Conservation (phyloP, 331 rosid species). For the Phaseolus coccineus region DNA sequence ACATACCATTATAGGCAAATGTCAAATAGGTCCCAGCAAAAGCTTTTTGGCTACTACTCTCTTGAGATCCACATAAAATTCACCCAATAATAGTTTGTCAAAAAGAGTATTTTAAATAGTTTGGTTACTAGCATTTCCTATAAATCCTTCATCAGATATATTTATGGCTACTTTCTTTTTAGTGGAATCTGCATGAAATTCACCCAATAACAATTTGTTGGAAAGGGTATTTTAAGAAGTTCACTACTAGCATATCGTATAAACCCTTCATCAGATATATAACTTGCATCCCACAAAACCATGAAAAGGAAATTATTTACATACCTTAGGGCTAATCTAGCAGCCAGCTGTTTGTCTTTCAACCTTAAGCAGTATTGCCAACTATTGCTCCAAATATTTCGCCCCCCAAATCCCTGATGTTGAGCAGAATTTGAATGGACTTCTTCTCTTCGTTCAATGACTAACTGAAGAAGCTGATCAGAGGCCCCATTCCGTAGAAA, state of each 20-base stretch:
- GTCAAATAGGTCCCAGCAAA: neutral
- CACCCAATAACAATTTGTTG: neutral
- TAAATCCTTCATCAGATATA: neutral
- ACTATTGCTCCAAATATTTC: constrained; percentile 75
- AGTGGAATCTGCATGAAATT: neutral
- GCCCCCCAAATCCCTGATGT: constrained; percentile 69
- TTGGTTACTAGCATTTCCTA: constrained; percentile 1
- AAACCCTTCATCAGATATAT: constrained; percentile 13
- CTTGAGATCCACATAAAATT: neutral
- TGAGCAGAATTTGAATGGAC: constrained; percentile 61
- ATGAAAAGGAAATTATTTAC: constrained; percentile 46
- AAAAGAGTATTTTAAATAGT: neutral
- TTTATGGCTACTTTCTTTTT: neutral
- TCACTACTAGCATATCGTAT: neutral
- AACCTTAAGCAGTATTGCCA: constrained; percentile 99
- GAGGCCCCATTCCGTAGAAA: constrained; percentile 97
- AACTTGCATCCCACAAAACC: constrained; percentile 36
- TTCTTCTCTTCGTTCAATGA: constrained; percentile 83
- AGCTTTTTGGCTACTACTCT: neutral
- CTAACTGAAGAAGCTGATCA: constrained; percentile 81
- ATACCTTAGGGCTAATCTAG: constrained; percentile 90
- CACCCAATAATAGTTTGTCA: neutral
- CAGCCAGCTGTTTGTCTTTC: constrained; percentile 92
- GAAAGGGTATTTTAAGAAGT: neutral
- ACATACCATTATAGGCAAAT: neutral